Evolutionary conservation across 495 filamentous ascomycete genomes (phyloP).

Genomic region (Penicillium verhagenii): DNA sequence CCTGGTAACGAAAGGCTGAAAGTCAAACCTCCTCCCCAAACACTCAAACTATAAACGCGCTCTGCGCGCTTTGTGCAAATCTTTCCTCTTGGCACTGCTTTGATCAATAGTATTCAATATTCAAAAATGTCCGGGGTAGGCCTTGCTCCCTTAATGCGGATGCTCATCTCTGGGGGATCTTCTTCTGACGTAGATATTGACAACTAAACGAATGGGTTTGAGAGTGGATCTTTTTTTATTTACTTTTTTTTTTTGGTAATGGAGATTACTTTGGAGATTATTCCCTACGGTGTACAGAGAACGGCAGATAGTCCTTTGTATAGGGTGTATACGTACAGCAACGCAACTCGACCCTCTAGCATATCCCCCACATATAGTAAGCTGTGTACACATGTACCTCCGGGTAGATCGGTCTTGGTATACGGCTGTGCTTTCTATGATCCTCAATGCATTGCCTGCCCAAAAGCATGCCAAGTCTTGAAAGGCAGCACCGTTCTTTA

Average conservation of each 20-base stretch:
- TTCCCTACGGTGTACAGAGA: background rate
- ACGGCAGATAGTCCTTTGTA: too few relatives aligned
- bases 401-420: slow-evolving; percentile 26
- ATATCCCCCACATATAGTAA: background rate
- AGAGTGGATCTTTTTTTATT: background rate
- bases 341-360: background rate
- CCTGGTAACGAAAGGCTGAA: background rate
- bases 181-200: background rate
- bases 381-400: background rate
- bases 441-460: slow-evolving; percentile 8
- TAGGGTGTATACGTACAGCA: too few relatives aligned
- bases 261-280: background rate
- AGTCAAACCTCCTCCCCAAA: background rate
- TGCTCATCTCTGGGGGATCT: background rate
- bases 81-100: background rate
- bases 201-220: background rate
- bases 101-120: slow-evolving; percentile 1
- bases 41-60: slow-evolving; percentile 22
- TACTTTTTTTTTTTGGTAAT: too few relatives aligned
- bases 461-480: slow-evolving; percentile 7
- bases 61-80: slow-evolving; percentile 21
- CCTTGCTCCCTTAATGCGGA: background rate
- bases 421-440: slow-evolving; percentile 4
- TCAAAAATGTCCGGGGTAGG: background rate
- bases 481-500: slow-evolving; percentile 7